Base-by-base conservation (phyloP, 2,329 filamentous ascomycete genomes). In the Ophidiomyces ophidiicola region DNA sequence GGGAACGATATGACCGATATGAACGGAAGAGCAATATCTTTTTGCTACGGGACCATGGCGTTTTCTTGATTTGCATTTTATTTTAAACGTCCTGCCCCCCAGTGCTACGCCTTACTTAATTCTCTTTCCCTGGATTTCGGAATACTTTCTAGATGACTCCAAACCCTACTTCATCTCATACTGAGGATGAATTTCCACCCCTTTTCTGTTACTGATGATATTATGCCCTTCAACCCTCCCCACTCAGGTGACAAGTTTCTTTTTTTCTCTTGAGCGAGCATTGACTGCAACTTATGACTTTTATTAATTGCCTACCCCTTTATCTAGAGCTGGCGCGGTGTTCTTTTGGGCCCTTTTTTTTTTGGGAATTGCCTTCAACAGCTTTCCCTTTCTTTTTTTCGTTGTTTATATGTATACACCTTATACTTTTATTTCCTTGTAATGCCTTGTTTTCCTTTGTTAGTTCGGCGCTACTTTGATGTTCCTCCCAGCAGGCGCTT, bases 121-220 rank as follows among this genome's bases (percentile, higher is more conserved):
- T 33, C 20, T 29, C 5, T 8, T 32, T 32, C n/a, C n/a, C n/a
- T n/a, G n/a, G n/a, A n/a, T n/a, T n/a, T n/a, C n/a, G n/a, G n/a
- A n/a, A n/a, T n/a, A n/a, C n/a, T n/a, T n/a, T n/a, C n/a, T n/a
- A n/a, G n/a, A n/a, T n/a, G n/a, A n/a, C n/a, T 20, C 30, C 17
- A 17, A 29, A 39, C 37, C 35, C 39, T 36, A 30, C 24, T 17
- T 34, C 8, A 12, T 32, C 31, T 29, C 14, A 33, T 38, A 31
- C 29, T 23, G 21, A 32, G 26, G 33, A 36, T 38, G 19, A 35
- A 33, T 37, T 43, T 40, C 39, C n/a, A 28, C 21, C 34, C 40
- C 39, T 12, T 46, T 43, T 37, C 29, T 32, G 35, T 34, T 44
- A 43, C 38, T 30, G 32, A 43, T 47, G 28, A 30, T 14, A 17